Percentiles rank a stretch among this genome's conserved stretches.
These are phyloP conservation scores for Neonectria coccinea DNA, from an alignment of 2,329 filamentous ascomycete species.

Conservation along the genomic window DNA sequence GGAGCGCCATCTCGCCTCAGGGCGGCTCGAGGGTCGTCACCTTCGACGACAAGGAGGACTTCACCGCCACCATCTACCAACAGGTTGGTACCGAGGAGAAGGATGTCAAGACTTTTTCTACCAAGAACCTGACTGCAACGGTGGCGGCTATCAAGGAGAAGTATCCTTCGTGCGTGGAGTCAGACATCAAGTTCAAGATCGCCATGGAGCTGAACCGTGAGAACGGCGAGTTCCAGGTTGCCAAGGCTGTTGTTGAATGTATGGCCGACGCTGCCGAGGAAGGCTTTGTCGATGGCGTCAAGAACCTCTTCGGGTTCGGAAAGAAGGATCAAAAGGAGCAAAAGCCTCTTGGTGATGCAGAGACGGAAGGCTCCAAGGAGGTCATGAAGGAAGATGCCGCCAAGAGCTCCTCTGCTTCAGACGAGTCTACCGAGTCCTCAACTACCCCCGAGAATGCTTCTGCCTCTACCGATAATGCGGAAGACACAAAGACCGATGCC, in stretches of 20 bases:
- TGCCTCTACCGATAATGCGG: conserved; percentile 59
- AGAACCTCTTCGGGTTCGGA: conserved; percentile 95
- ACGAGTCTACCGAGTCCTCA: conserved; percentile 42
- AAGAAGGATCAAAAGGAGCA: conserved; percentile 86
- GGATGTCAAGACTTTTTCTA: conserved; percentile 74
- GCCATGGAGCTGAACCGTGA: conserved; percentile 77
- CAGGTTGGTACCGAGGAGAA: conserved; percentile 70
- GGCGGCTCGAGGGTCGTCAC: conserved; percentile 86
- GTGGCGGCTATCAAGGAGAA: conserved; percentile 82
- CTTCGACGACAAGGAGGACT: conserved; percentile 85
- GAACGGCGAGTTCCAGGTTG: conserved; percentile 83
- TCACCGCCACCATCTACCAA: conserved; percentile 84
- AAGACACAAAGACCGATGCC: conserved; percentile 63
- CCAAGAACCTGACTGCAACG: conserved; percentile 87
- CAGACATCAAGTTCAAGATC: conserved; percentile 84
- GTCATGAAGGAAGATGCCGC: conserved; percentile 56
- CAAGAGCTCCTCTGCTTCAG: conserved; percentile 45
- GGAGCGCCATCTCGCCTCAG: conserved; percentile 79
- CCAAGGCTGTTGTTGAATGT: conserved; percentile 83
- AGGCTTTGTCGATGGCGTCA: conserved; percentile 90
- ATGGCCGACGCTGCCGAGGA: conserved; percentile 83
- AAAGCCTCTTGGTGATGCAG: conserved; percentile 70
- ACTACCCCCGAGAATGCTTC: conserved; percentile 51
- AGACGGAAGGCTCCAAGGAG: conserved; percentile 53
- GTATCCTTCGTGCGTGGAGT: conserved; percentile 77